Conservation (phyloP, 306 rosid species). For the Castanospermum australe region DNA sequence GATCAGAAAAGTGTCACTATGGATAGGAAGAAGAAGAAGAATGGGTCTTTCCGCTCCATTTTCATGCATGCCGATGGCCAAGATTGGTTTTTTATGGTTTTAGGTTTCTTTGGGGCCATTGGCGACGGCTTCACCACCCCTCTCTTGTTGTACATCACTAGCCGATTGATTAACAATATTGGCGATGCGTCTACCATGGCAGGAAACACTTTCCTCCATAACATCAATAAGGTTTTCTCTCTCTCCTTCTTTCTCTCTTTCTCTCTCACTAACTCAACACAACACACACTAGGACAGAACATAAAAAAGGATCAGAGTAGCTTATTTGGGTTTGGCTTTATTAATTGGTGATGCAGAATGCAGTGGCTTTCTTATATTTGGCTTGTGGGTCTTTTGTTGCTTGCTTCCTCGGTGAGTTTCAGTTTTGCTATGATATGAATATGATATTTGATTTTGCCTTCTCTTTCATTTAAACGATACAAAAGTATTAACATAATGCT, state of each 20-base stretch:
- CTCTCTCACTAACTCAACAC: too few species aligned
- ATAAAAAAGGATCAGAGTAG: too few species aligned
- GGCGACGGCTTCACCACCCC: conserved; percentile 76
- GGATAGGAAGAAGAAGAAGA: conserved; percentile 28
- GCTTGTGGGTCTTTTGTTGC: conserved; percentile 67
- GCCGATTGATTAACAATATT: conserved; percentile 43
- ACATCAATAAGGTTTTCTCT: conserved; percentile 36
- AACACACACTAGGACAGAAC: background rate
- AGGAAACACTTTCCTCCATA: background rate
- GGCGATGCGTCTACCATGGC: conserved; percentile 15
- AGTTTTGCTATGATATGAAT: background rate
- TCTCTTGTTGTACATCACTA: conserved; percentile 29
- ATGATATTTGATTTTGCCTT: background rate
- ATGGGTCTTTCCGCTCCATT: conserved; percentile 54
- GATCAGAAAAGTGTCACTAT: background rate
- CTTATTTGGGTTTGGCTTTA: conserved; percentile 19
- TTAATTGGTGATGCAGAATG: conserved; percentile 63
- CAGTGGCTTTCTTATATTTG: conserved; percentile 63
- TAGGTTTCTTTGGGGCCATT: conserved; percentile 66
- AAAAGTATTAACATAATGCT: background rate
- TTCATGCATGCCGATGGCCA: conserved; percentile 75
- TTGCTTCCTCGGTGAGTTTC: conserved; percentile 80
- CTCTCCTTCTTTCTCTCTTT: background rate
- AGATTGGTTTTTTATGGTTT: conserved; percentile 55
- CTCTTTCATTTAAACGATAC: background rate